Evolutionary conservation across 2,329 filamentous ascomycete species (phyloP).

Genomic region (Onygena corvina): DNA sequence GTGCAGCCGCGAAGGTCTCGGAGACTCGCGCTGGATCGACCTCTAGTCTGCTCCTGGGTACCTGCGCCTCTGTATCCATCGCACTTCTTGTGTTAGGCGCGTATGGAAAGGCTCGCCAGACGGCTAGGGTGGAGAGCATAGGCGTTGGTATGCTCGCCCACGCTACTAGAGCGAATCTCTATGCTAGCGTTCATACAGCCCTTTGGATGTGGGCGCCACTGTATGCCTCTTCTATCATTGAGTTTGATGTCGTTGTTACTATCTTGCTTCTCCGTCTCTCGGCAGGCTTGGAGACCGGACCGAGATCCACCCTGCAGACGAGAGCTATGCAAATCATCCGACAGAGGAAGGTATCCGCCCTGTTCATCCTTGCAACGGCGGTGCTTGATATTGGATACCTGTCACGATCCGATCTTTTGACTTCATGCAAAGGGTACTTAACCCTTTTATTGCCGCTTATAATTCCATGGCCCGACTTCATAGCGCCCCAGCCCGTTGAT

Average conservation of each 20-base stretch:
- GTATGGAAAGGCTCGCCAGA: background rate
- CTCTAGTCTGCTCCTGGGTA: background rate
- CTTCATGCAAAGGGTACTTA: constrained; percentile 8
- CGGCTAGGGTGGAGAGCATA: background rate
- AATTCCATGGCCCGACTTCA: background rate
- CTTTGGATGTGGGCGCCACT: constrained; percentile 41
- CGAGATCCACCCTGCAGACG: background rate
- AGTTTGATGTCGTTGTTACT: constrained; percentile 43
- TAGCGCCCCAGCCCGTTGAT: background rate
- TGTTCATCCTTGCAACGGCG: constrained; percentile 10
- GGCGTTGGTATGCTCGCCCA: background rate
- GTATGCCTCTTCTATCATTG: constrained; percentile 45
- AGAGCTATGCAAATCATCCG: background rate
- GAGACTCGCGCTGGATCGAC: background rate
- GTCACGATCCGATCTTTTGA: background rate
- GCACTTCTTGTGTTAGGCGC: background rate
- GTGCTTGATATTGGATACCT: constrained; percentile 6
- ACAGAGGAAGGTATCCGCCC: constrained; percentile 8
- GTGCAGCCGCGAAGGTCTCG: background rate
- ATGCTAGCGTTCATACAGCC: constrained; percentile 22
- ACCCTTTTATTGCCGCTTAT: constrained; percentile 6
- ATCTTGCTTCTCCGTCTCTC: constrained; percentile 31
- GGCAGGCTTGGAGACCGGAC: background rate
- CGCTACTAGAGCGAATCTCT: background rate
- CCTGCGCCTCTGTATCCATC: background rate